These are phyloP conservation scores for Epichloe uncinata DNA, from an alignment of 2,329 filamentous ascomycete species.

Conservation along the genomic window DNA sequence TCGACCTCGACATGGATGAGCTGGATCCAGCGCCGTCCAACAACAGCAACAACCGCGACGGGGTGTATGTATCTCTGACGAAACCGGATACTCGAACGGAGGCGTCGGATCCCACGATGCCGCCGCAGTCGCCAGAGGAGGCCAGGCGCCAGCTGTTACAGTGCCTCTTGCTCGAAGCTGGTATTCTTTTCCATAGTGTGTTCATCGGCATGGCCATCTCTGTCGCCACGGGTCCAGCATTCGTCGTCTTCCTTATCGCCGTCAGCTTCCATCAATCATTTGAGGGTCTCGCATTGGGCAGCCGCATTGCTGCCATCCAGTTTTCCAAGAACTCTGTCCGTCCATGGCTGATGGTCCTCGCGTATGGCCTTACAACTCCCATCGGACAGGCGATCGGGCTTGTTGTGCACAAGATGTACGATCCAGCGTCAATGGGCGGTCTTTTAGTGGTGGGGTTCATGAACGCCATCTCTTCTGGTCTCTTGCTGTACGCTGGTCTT, in stretches of 20 bases:
- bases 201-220: conserved; percentile 83
- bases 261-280: conserved; percentile 82
- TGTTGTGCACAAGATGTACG: conserved; percentile 64
- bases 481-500: conserved; percentile 69
- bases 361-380: conserved; percentile 66
- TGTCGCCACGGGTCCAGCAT: conserved; percentile 66
- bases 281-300: conserved; percentile 74
- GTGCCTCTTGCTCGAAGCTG: conserved; percentile 67
- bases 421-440: conserved; percentile 55
- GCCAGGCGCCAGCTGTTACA: conserved; percentile 58
- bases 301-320: conserved; percentile 69
- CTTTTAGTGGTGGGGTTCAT: conserved; percentile 75
- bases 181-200: conserved; percentile 72
- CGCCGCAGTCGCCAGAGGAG: conserved; percentile 34
- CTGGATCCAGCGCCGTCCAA: conserved; percentile 30
- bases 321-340: conserved; percentile 61
- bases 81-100: conserved; percentile 11
- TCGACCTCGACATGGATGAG: conserved; percentile 48
- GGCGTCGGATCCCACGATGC: conserved; percentile 10
- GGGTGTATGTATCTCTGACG: conserved; percentile 18
- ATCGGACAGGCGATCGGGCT: conserved; percentile 75
- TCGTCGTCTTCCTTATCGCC: conserved; percentile 66
- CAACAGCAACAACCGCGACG: conserved; percentile 13
- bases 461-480: conserved; percentile 71
- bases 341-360: conserved; percentile 73